Conservation (phyloP, 1,284 basidiomycete genomes). For the Puccinia polysora region DNA sequence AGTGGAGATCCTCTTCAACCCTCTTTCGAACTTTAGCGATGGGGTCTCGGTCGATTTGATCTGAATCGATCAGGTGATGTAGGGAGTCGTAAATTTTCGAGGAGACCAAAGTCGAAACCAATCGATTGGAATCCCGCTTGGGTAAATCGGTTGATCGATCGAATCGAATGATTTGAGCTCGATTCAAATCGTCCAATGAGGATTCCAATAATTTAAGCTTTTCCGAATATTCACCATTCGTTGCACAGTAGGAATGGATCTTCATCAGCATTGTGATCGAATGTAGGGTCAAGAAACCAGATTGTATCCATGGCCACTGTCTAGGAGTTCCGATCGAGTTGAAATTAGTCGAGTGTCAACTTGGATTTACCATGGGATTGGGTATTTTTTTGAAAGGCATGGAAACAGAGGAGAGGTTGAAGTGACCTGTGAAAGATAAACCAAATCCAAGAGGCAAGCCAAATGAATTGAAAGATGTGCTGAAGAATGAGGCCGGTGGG, state of each 20-base stretch:
- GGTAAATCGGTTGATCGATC: too few relatives aligned
- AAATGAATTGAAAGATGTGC: slow-evolving; percentile 67
- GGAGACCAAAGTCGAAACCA: too few relatives aligned
- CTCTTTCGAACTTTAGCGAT: not conserved
- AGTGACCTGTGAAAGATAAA: slow-evolving; percentile 62
- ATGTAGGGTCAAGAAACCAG: slow-evolving; percentile 90
- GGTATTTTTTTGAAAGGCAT: too few relatives aligned
- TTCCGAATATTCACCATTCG: slow-evolving; percentile 76
- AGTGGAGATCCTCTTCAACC: not conserved
- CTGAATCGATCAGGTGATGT: slow-evolving; percentile 10
- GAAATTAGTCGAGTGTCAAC: not conserved
- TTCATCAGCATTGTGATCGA: slow-evolving; percentile 89
- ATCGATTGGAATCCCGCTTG: too few relatives aligned
- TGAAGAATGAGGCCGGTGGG: slow-evolving; percentile 70
- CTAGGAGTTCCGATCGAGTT: slow-evolving; percentile 53
- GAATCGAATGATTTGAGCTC: not conserved
- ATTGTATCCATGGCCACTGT: slow-evolving; percentile 97
- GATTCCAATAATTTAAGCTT: slow-evolving; percentile 50
- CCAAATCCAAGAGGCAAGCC: slow-evolving; percentile 66
- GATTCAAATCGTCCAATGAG: not conserved
- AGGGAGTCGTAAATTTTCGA: slow-evolving; percentile 10
- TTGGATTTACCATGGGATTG: too few relatives aligned
- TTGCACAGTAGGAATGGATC: slow-evolving; percentile 85
- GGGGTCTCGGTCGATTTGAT: not conserved
- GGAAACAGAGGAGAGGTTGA: not conserved